These are phyloP conservation scores for Globisporangium sylvaticum DNA, from an alignment of 352 stramenopile species.

Conservation along the genomic window DNA sequence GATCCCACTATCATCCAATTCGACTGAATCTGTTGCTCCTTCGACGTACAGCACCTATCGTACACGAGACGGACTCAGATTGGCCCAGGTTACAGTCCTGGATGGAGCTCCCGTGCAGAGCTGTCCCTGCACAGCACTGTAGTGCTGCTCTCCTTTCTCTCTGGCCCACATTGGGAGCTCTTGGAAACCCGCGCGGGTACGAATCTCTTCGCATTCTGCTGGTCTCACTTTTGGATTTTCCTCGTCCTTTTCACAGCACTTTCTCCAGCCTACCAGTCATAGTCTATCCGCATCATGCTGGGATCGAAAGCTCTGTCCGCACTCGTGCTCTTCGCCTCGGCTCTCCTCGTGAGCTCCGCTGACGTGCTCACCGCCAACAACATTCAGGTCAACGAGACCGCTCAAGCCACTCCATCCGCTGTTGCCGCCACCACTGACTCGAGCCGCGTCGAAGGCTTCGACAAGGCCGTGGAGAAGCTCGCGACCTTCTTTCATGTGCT, in stretches of 20 bases:
- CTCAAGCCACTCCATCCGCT: not conserved
- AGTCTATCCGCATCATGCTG: slow-evolving; percentile 10
- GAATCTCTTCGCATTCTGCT: not conserved
- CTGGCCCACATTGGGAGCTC: not conserved
- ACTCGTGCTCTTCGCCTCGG: not conserved
- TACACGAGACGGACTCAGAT: not conserved
- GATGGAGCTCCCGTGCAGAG: not conserved
- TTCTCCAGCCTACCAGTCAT: too few relatives aligned
- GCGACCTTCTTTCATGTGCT: slow-evolving; percentile 13
- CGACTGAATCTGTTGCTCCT: slow-evolving; percentile 1
- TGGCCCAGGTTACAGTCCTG: not conserved
- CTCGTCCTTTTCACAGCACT: not conserved
- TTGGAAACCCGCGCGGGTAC: not conserved
- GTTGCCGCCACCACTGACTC: not conserved
- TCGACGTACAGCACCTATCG: not conserved
- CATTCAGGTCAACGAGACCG: not conserved
- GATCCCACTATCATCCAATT: not conserved
- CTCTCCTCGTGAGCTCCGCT: not conserved
- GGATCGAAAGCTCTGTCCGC: not conserved
- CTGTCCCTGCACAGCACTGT: not conserved
- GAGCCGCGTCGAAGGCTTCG: slow-evolving; percentile 12
- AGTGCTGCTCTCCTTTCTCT: not conserved
- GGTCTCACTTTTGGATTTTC: slow-evolving; percentile 4
- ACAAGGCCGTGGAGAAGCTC: slow-evolving; percentile 15
- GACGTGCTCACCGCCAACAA: not conserved